These are phyloP conservation scores for Coprinopsis strossmayeri DNA, from an alignment of 768 basidiomycete genomes.

Conservation along the genomic window DNA sequence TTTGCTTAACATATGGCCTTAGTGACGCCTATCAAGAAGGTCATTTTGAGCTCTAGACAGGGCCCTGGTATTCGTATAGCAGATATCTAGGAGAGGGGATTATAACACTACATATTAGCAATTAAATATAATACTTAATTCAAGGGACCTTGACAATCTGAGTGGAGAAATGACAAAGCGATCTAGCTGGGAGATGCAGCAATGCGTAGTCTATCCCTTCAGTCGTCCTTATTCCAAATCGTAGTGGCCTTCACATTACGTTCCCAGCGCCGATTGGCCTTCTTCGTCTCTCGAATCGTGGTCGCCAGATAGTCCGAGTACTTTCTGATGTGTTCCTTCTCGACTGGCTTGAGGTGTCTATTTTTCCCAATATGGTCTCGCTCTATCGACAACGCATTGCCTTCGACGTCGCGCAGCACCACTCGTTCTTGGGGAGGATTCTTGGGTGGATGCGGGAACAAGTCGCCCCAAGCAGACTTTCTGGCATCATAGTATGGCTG, in stretches of 20 bases:
- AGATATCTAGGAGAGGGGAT: constrained; percentile 46
- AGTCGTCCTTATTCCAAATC: constrained; percentile 4
- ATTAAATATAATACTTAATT: constrained; percentile 11
- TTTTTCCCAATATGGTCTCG: constrained; percentile 54
- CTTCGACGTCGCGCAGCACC: constrained; percentile 28
- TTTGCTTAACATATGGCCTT: constrained; percentile 9
- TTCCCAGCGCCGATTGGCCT: constrained; percentile 14
- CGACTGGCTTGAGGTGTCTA: not conserved
- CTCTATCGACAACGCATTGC: constrained; percentile 18
- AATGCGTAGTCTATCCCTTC: not conserved
- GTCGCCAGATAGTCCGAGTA: constrained; percentile 14
- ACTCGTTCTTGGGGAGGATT: constrained; percentile 61
- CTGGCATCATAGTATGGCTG: constrained; percentile 93
- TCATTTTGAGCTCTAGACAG: constrained; percentile 78
- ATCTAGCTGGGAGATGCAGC: not conserved
- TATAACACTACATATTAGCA: constrained; percentile 10
- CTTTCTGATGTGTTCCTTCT: constrained; percentile 1
- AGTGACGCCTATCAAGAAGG: constrained; percentile 76
- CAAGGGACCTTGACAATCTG: too few relatives aligned
- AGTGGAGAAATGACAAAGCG: too few relatives aligned
- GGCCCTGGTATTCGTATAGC: constrained; percentile 88
- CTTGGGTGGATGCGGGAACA: constrained; percentile 88
- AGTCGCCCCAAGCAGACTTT: constrained; percentile 90
- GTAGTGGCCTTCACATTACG: constrained; percentile 24
- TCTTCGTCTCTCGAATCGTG: constrained; percentile 19